Percentiles rank a stretch among this genome's conserved stretches.
These are phyloP conservation scores for Venturiaceae sp. DNA, from an alignment of 2,329 filamentous ascomycete species.

Conservation along the genomic window DNA sequence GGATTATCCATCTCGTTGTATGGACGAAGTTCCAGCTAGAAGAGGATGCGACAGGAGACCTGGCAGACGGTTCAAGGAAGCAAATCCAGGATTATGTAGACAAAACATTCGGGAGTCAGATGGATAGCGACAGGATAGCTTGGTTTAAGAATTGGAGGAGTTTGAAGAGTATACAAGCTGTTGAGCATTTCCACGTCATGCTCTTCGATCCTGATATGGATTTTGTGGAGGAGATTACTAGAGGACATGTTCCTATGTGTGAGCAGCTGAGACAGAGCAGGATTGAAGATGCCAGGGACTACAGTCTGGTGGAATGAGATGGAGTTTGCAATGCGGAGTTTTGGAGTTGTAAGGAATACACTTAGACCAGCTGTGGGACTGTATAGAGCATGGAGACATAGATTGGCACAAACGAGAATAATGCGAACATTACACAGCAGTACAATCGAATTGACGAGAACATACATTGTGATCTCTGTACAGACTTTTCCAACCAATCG, in stretches of 20 bases:
- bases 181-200: conserved; percentile 96
- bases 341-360: neutral
- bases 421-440: neutral
- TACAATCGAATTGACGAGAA: neutral
- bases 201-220: conserved; percentile 62
- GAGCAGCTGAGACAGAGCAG: neutral
- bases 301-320: neutral
- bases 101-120: conserved; percentile 48
- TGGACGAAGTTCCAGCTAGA: conserved; percentile 85
- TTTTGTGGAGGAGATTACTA: conserved; percentile 62
- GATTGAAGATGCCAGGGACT: neutral
- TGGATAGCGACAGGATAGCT: conserved; percentile 47
- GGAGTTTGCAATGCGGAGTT: neutral
- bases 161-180: conserved; percentile 73
- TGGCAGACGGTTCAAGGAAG: conserved; percentile 52
- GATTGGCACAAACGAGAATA: neutral
- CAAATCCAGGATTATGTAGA: conserved; percentile 64
- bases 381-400: too few relatives aligned
- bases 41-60: conserved; percentile 58
- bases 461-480: neutral
- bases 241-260: conserved; percentile 50
- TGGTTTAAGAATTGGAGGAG: conserved; percentile 94
- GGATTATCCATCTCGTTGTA: conserved; percentile 76
- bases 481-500: neutral
- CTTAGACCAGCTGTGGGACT: neutral